Evolutionary conservation across 768 basidiomycete genomes (phyloP).

Genomic region (Kwoniella mangroviensis): DNA sequence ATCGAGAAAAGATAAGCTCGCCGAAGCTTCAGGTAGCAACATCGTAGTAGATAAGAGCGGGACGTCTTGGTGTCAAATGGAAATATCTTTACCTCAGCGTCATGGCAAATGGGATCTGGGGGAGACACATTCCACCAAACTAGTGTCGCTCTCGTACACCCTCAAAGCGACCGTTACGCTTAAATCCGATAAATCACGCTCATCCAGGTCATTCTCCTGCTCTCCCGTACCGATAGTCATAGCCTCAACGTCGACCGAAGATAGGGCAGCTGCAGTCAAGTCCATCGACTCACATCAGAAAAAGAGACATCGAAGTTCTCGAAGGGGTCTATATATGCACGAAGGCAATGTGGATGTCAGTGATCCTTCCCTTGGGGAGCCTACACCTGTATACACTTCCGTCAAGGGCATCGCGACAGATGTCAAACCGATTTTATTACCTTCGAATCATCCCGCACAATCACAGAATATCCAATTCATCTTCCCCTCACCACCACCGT

Average conservation of each 20-base stretch:
- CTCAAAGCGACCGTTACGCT: conserved; percentile 34
- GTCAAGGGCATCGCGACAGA: conserved; percentile 28
- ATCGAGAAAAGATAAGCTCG: conserved; percentile 22
- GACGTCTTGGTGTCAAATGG: conserved; percentile 30
- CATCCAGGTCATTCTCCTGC: conserved; percentile 27
- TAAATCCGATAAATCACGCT: conserved; percentile 24
- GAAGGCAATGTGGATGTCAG: conserved; percentile 48
- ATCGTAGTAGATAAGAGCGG: conserved; percentile 28
- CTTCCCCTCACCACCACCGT: conserved; percentile 40
- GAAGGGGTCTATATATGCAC: conserved; percentile 51
- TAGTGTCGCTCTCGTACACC: conserved; percentile 33
- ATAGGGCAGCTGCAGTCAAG: conserved; percentile 30
- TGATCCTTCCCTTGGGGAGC: conserved; percentile 20
- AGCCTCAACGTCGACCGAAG: conserved; percentile 22
- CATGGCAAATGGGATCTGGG: conserved; percentile 47
- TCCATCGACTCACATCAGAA: conserved; percentile 19
- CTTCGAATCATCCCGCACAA: conserved; percentile 33
- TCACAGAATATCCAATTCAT: conserved; percentile 45
- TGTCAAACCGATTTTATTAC: conserved; percentile 45
- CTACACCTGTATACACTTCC: conserved; percentile 15
- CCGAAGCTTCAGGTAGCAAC: conserved; percentile 27
- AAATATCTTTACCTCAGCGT: conserved; percentile 32
- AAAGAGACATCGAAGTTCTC: conserved; percentile 35
- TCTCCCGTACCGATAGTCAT: conserved; percentile 38
- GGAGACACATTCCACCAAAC: conserved; percentile 38